Conservation (phyloP, 176 grass and related monocot genomes). For the Ampelocalamus luodianensis region DNA sequence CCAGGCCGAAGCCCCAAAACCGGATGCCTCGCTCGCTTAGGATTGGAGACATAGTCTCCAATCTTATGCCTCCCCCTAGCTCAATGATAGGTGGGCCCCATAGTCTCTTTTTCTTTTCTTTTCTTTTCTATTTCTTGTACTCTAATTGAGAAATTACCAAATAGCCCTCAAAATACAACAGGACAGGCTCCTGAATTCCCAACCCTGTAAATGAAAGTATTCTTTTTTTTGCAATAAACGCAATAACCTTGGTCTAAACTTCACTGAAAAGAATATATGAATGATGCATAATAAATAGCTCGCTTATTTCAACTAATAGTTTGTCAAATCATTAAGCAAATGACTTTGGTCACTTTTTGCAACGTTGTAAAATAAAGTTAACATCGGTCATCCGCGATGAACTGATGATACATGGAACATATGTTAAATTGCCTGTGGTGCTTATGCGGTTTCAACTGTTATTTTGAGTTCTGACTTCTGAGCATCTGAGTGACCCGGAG, state of each 20-base stretch:
- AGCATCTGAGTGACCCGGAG: too few species aligned
- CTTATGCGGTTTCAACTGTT: conserved; percentile 3
- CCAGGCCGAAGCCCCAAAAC: too few species aligned
- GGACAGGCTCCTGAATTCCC: neutral
- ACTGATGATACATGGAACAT: neutral
- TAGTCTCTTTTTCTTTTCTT: too few species aligned
- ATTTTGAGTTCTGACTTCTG: too few species aligned
- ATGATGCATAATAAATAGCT: neutral
- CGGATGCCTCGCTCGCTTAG: too few species aligned
- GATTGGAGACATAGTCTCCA: too few species aligned
- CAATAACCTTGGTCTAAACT: conserved; percentile 1
- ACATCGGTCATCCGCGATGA: neutral
- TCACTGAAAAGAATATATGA: neutral
- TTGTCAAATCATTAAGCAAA: neutral
- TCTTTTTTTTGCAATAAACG: neutral
- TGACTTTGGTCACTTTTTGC: neutral
- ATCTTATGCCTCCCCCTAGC: too few species aligned
- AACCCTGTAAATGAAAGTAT: neutral
- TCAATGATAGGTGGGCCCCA: too few species aligned
- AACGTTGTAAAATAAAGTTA: neutral
- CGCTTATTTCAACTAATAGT: neutral
- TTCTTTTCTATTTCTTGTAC: too few species aligned
- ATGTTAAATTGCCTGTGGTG: neutral
- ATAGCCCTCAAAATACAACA: too few species aligned
- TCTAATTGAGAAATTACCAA: too few species aligned